Base-by-base conservation (phyloP, 2,329 filamentous ascomycete species). In the Colletotrichum karsti region DNA sequence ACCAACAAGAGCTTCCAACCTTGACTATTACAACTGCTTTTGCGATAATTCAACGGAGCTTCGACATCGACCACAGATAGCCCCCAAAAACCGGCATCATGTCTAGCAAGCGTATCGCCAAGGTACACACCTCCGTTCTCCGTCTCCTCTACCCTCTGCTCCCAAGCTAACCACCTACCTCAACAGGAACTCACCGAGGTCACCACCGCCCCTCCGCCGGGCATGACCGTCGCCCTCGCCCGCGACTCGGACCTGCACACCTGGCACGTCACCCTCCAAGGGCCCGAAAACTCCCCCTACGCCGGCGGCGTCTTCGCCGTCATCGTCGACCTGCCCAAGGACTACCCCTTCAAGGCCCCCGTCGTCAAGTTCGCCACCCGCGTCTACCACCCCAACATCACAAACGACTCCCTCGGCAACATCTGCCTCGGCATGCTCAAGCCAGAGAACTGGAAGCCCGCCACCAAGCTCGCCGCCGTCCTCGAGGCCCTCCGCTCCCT, bases 381-480 rank as follows among this genome's bases (percentile, higher is more conserved):
- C 82, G 93, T 97, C 85, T 98, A 97, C 87, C 95, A 98, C 83
- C 94, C 95, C 48, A 98, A 98, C 82, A 89, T 98, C 67, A 94
- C 92, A 76, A 96, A 97, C 86, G 94, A 97, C 80, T 87, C 88
- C 76, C 88, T 90, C 72, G 95, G 95, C 70, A 91, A 87, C 81
- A 93, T 98, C 89, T 98, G 95, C 81, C 86, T 98, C 48, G 90
- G 89, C 68, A 88, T 95, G 80, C 89, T 98, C 73, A 93, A 95
- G 77, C 80, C 91, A 30, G 94, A 97, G 75, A 91, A 93, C 81
- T 98, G 95, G 95, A 98, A 97, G 86, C 95, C 95, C 18, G 91
- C 91, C 69, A 93, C 91, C 75, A 92, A 91, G 82, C 87, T 97
- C 72, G 81, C 82, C 50, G 88, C 89, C 59, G 93, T 97, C 28